A percentile compares a stretch with the other conserved stretches of the same genome.
Conservation (phyloP, 345 rosid genomes). For the Aquilaria yunnanensis region DNA sequence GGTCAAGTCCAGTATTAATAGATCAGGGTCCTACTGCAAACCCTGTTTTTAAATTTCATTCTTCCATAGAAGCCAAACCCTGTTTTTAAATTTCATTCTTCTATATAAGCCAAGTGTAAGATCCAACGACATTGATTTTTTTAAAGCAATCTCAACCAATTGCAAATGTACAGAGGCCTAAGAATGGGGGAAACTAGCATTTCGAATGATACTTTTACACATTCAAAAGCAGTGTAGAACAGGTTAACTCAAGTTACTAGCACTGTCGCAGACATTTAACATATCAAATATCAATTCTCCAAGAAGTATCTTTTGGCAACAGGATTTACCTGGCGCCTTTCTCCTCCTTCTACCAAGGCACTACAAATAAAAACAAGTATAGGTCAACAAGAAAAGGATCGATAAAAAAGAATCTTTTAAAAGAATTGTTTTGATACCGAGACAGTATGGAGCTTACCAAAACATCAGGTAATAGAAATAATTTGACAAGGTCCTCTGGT, state of each 20-base stretch:
- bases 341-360: constrained; percentile 71
- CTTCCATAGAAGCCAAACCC: too few species aligned
- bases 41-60: too few species aligned
- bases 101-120: too few species aligned
- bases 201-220: too few species aligned
- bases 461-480: constrained; percentile 75
- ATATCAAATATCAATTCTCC: not conserved
- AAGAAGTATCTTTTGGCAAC: not conserved
- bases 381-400: not conserved
- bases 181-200: too few species aligned
- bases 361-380: constrained; percentile 40
- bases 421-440: not conserved
- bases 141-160: too few species aligned
- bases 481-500: constrained; percentile 83
- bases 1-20: too few species aligned
- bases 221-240: not conserved
- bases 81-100: too few species aligned
- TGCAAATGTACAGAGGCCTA: too few species aligned
- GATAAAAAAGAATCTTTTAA: constrained; percentile 1
- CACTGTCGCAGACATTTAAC: constrained; percentile 2
- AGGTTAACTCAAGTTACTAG: constrained; percentile 1
- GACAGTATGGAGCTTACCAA: constrained; percentile 43
- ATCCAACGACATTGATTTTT: too few species aligned
- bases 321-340: constrained; percentile 50
- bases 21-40: too few species aligned